Base-by-base conservation (phyloP, 1,284 basidiomycete genomes). In the Trichosporon ovoides region DNA sequence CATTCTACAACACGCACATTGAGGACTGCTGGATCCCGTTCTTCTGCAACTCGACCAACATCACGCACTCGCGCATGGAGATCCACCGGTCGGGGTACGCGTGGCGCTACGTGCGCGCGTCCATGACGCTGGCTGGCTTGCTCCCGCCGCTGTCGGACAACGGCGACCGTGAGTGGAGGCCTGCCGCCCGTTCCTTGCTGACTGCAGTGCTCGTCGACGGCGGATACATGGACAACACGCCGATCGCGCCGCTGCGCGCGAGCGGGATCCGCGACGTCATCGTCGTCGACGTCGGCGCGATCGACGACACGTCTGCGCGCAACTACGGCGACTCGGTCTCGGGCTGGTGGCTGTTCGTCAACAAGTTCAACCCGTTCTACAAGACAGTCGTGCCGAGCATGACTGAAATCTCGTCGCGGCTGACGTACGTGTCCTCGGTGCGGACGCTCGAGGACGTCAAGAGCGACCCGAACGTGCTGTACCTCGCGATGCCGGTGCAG, bases 1-100 rank as follows among this genome's bases (percentile, higher is more conserved):
- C 75, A 2, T 95, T 97, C 72, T 94, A 92, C 70, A 90, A 92
- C 71, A 85, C 92, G 43, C 91, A 96, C 75, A 97, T 98, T 56
- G 94, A 98, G 67, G 92, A 96, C 77, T 95, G 96, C 88, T 98
- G 95, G 96, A 82, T 98, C 4, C 95, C 96, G 2, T 99, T 88
- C 80, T 99, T 94, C 79, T 96, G 92, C 78, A 98, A 98, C 71
- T 93, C 94, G 7, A 97, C 96, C n/a, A 98, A 98, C 71, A 97
- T 99, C 73, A 94, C 89, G 53, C 92, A 90, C 59, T 96, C 92
- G 11, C 83, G 87, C 6, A 98, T 98, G 93, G 93, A 98, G 73
- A 88, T 98, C 38, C 96, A 99, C 70, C 89, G 95, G 61, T 91
- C 89, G 6, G 94, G 94, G 11, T 97, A 97, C 78, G 91, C 91